Base-by-base conservation (phyloP, 2,329 filamentous ascomycete genomes). In the Apiospora koreana region DNA sequence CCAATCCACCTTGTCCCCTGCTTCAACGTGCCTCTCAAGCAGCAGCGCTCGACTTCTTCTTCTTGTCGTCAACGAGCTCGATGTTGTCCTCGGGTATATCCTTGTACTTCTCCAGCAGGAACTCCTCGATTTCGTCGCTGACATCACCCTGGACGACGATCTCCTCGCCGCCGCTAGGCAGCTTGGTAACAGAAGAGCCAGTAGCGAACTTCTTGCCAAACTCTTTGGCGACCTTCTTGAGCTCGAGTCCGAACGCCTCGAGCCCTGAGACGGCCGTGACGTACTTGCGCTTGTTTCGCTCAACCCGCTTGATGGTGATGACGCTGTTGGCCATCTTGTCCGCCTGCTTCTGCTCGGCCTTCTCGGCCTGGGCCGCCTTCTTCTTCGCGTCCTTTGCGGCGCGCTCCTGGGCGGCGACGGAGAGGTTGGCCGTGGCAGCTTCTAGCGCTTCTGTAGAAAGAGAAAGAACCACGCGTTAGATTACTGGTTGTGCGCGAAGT, bases 201-300 rank as follows among this genome's bases (percentile, higher is more conserved):
- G 96, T 98, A 41, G 96, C 96, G 79, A 99, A 98, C 84, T 98
- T 98, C 89, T 98, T 99, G 73, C 96, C 96, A 75, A 98, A 91
- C 78, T 98, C 96, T 86, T 98, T 98, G 71, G 95, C 92, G 9
- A 97, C 88, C 85, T 98, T 98, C 83, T 99, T 99, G 78, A 98
- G 87, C 70, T 98, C 95, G 54, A 98, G 82, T 0, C 94, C 94
- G 78, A 98, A 97, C 0, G 92, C 91, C 81, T 99, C 96, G 25
- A 99, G 86, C 0, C 96, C 96, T 8, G 90, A 90, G n/a, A 99
- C 91, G 21, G 95, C 92, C 0, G 96, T 99, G 69, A 99, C 95
- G 80, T 91, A 97, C 85, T 99, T 99, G 79, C 96, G 91, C 88
- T 99, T 99, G 83, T 97, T 98, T 73, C 96, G 91, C 86, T 98